Evolutionary conservation across 2,329 filamentous ascomycete genomes (phyloP).

Genomic region (Colletotrichum gloeosporioides): DNA sequence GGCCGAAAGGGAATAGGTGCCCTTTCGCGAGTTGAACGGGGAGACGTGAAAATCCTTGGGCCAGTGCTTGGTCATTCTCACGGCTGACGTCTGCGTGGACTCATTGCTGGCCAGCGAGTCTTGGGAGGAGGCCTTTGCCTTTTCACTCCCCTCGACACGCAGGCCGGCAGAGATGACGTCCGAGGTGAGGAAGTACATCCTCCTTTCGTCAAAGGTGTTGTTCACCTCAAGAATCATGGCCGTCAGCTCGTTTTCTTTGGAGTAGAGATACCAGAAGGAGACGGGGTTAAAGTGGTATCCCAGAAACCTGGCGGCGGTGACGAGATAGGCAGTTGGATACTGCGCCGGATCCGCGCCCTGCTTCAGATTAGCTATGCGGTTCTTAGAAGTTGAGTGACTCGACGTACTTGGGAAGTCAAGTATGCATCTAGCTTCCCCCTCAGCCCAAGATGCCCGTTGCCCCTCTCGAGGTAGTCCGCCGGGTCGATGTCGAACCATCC

Average conservation of each 20-base stretch:
- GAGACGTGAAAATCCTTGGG: constrained; percentile 79
- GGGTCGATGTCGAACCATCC: constrained; percentile 66
- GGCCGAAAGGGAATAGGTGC: constrained; percentile 56
- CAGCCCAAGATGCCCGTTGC: constrained; percentile 55
- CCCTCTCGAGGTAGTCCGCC: constrained; percentile 65
- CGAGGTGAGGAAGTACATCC: constrained; percentile 67
- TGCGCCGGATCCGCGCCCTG: constrained; percentile 62
- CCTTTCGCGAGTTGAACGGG: constrained; percentile 71
- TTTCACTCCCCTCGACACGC: not conserved
- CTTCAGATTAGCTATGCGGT: constrained; percentile 14
- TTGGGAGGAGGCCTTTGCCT: not conserved
- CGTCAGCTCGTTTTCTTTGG: constrained; percentile 57
- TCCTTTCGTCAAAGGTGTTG: constrained; percentile 77
- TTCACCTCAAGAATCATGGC: constrained; percentile 77
- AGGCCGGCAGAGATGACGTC: constrained; percentile 28
- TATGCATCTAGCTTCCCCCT: constrained; percentile 67
- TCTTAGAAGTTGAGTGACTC: not conserved
- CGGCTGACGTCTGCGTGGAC: constrained; percentile 18
- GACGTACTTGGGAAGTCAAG: constrained; percentile 59
- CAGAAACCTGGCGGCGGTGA: constrained; percentile 73
- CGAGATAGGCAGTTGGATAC: constrained; percentile 73
- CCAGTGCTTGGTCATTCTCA: constrained; percentile 59
- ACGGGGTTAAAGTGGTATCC: constrained; percentile 78
- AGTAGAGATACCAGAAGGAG: constrained; percentile 82
- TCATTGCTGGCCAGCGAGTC: constrained; percentile 1